These are phyloP conservation scores for Vigna trinervia DNA, from an alignment of 306 rosid species.

Conservation along the genomic window DNA sequence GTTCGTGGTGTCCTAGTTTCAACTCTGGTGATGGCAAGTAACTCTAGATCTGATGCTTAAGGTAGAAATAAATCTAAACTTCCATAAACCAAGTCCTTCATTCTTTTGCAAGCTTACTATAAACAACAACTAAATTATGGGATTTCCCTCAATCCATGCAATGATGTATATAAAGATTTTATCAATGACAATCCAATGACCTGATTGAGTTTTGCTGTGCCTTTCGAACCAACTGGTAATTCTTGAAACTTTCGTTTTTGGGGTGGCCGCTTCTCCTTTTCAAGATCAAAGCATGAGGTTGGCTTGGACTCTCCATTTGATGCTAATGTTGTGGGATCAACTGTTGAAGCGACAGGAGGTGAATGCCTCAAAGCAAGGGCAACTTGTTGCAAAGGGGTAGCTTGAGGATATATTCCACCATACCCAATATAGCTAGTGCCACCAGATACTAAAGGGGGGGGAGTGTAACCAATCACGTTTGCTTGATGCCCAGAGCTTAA, in stretches of 20 bases:
- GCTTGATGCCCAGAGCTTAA: conserved; percentile 55
- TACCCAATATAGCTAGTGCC: conserved; percentile 92
- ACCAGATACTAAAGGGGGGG: conserved; percentile 57
- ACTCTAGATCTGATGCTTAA: conserved; percentile 23
- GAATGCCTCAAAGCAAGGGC: conserved; percentile 87
- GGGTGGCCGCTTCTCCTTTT: conserved; percentile 67
- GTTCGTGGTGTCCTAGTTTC: conserved; percentile 35
- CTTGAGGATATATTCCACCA: conserved; percentile 96
- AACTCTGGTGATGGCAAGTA: conserved; percentile 19
- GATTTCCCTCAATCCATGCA: conserved; percentile 32
- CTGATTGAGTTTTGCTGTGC: conserved; percentile 68
- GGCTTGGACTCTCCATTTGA: conserved; percentile 54
- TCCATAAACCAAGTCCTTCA: conserved; percentile 18
- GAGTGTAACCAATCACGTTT: conserved; percentile 55
- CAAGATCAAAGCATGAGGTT: conserved; percentile 49
- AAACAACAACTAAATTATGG: conserved; percentile 34
- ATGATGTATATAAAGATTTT: conserved; percentile 36
- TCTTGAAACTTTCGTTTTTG: conserved; percentile 94
- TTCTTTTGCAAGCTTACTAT: conserved; percentile 39
- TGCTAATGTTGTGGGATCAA: conserved; percentile 60
- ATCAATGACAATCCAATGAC: conserved; percentile 53
- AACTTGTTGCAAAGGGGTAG: conserved; percentile 94
- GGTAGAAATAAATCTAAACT: conserved; percentile 18
- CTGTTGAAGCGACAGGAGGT: conserved; percentile 64
- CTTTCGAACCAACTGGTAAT: conserved; percentile 64